A percentile compares a stretch with the other conserved stretches of the same genome.
Evolutionary conservation across 257 asterid species (phyloP).

Genomic region (Solanum appendiculatum): DNA sequence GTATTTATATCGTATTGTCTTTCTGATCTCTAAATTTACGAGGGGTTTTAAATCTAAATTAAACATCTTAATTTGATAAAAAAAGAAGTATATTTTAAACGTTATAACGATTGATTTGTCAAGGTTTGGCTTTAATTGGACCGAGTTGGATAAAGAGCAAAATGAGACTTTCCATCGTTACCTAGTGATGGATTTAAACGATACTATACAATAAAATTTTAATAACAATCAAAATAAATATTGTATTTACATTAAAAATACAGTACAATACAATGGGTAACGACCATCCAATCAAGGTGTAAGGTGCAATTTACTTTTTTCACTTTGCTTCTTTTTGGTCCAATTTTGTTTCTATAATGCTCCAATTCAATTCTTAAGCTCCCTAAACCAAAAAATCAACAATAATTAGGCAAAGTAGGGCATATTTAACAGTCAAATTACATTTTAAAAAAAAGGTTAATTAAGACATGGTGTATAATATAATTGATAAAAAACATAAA

Average conservation of each 20-base stretch:
- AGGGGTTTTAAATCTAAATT: background rate
- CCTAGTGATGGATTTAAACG: background rate
- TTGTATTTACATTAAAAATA: no score
- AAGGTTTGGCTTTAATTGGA: no score
- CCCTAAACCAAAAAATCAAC: background rate
- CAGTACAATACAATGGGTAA: no score
- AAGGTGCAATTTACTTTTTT: background rate
- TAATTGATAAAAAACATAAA: background rate
- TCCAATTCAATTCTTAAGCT: background rate
- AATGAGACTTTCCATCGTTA: no score
- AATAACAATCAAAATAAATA: background rate
- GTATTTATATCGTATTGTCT: background rate
- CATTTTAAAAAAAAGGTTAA: background rate
- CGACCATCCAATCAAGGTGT: background rate
- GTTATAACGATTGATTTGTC: no score
- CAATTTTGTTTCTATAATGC: background rate
- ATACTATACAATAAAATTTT: no score
- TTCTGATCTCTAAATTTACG: no score
- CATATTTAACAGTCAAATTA: background rate
- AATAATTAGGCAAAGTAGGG: background rate
- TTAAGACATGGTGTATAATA: background rate
- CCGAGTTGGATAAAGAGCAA: background rate
- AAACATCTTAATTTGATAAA: no score
- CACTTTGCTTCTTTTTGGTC: background rate
- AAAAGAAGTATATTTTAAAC: no score